These are phyloP conservation scores for Penicillium paradoxum DNA, from an alignment of 495 filamentous ascomycete species.

Conservation along the genomic window DNA sequence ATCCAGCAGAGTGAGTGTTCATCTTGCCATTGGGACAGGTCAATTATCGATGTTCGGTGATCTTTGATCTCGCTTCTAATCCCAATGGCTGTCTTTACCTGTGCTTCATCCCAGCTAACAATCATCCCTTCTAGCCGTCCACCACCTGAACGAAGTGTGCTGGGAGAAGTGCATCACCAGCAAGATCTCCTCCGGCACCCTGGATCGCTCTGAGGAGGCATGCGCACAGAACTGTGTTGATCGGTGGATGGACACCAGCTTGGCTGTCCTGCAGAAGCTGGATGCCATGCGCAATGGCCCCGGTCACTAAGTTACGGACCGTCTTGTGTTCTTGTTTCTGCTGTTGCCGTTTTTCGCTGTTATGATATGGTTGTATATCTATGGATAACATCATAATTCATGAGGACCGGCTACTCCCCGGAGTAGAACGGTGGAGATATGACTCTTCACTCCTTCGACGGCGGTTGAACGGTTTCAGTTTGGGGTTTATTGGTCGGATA, in stretches of 20 bases:
- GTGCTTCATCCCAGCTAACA: conserved; percentile 8
- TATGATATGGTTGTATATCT: not conserved
- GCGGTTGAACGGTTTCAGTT: not conserved
- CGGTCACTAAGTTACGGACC: conserved; percentile 20
- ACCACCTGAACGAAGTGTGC: conserved; percentile 81
- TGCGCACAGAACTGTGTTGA: conserved; percentile 92
- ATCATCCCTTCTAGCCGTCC: conserved; percentile 53
- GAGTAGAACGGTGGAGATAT: not conserved
- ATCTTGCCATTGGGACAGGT: not conserved
- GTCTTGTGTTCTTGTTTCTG: not conserved
- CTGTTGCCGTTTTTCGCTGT: not conserved
- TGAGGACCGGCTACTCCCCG: not conserved
- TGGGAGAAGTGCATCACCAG: conserved; percentile 85
- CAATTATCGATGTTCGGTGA: not conserved
- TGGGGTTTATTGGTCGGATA: conserved; percentile 3
- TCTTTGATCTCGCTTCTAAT: no score
- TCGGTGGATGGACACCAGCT: conserved; percentile 84
- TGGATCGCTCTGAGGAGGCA: conserved; percentile 70
- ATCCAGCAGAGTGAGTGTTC: conserved; percentile 71
- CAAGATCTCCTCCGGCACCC: conserved; percentile 56
- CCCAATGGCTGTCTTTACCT: not conserved
- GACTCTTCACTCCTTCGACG: not conserved
- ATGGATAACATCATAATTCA: not conserved
- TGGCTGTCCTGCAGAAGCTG: conserved; percentile 74
- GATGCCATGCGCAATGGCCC: conserved; percentile 50